Base-by-base conservation (phyloP, 805 yeast species). In the Cyberlindnera euphorbiiphila region DNA sequence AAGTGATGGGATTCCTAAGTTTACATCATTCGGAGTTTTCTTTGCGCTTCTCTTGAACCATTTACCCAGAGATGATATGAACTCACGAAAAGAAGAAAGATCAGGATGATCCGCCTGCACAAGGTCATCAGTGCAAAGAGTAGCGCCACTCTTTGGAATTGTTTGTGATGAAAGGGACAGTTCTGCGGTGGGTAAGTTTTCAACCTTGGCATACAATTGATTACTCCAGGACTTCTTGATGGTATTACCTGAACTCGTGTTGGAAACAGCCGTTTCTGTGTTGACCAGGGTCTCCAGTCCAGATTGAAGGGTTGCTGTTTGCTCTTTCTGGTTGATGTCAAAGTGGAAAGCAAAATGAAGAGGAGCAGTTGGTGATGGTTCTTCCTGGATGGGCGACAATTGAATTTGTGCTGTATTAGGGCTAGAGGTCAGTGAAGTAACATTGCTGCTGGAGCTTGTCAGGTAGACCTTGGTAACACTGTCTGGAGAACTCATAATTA, bases 111-210 rank as follows among this genome's bases (percentile, higher is more conserved):
- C 17, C 2, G 22, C 6, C 4, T 25, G 30, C 3, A 25, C 21
- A 11, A 32, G 34, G 11, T 37, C 32, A 9, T n/a, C 12, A 9
- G 41, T 27, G 39, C 15, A 21, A 17, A 22, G 25, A 4, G 45
- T 19, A 18, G 13, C 5, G 13, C 10, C 38, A 9, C 13, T 9
- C 29, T 18, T 7, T 26, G 16, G 16, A 26, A 14, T 7, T 26
- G 18, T 7, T 26, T 14, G 6, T 26, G 10, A 14, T 26, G 15
- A 7, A 18, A 26, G 18, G 15, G 9, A 14, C 15, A 18, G 11
- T 14, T 14, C 24, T 10, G 14, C 8, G 12, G 46, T 47, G 16
- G 51, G 50, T 25, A 43, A 37, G 15, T 43, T 39, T 12, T 43
- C 49, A 37, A 45, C 19, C 31, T 38, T 9, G 24, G 29, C 11